These are phyloP conservation scores for Candida orba DNA, from an alignment of 805 yeast species.

Conservation along the genomic window DNA sequence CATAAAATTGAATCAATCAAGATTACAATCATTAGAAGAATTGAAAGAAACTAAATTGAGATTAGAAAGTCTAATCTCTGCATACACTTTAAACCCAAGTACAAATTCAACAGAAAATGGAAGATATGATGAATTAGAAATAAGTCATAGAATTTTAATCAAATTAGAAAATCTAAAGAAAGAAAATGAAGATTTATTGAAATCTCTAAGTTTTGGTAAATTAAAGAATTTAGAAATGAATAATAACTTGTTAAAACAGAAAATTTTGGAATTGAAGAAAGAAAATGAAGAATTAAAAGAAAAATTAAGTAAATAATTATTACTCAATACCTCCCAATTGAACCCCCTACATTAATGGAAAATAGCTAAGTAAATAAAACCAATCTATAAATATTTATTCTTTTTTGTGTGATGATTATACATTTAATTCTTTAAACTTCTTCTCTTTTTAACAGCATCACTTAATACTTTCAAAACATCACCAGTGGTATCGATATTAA, in stretches of 20 bases:
- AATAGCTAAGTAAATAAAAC: no score
- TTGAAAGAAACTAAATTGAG: constrained; percentile 53
- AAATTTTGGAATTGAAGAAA: constrained; percentile 39
- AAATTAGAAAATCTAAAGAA: constrained; percentile 52
- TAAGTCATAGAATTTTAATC: constrained; percentile 64
- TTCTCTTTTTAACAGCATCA: constrained; percentile 72
- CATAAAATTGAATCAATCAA: constrained; percentile 38
- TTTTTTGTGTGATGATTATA: not conserved
- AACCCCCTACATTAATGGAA: no score
- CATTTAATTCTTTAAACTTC: constrained; percentile 28
- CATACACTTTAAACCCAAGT: constrained; percentile 44
- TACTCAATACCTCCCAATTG: no score
- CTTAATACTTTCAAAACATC: constrained; percentile 64
- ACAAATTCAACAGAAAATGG: constrained; percentile 45
- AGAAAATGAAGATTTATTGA: constrained; percentile 65
- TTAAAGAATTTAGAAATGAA: constrained; percentile 65
- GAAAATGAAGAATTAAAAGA: constrained; percentile 13
- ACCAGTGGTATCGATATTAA: constrained; percentile 81
- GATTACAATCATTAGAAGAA: constrained; percentile 42
- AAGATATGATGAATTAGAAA: constrained; percentile 64
- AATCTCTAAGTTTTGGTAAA: constrained; percentile 70
- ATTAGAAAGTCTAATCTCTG: constrained; percentile 56
- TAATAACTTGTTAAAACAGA: constrained; percentile 49
- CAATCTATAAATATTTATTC: not conserved
- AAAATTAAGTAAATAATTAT: not conserved